Base-by-base conservation (phyloP, 371 early-diverging fungal species). In the Nematocida sp. region DNA sequence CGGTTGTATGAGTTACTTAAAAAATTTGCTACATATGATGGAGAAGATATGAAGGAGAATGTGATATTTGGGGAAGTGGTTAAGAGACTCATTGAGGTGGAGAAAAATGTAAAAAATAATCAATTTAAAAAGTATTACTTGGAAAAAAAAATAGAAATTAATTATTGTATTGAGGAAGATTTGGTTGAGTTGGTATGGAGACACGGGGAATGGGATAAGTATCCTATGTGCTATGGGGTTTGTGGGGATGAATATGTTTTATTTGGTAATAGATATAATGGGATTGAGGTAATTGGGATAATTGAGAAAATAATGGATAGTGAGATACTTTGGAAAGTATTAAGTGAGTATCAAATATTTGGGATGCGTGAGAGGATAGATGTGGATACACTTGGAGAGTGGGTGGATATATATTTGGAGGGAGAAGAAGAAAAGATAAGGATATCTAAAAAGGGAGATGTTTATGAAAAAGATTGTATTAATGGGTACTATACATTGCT, bases 401-500 rank as follows among this genome's bases (percentile, higher is more conserved):
- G 13, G 23, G 13, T 45, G 45, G 45, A n/a, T 45, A n/a, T 45
- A 13, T 45, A n/a, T 45, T 45, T 45, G 11, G 45, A n/a, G 45
- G 45, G 45, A 13, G n/a, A 45, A n/a, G n/a, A 45, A 45, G 13
- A 45, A 45, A 45, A 45, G 45, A 45, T 45, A 45, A 13, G 45
- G 45, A 45, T 45, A 11, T 13, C 45, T 45, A 11, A 11, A 11
- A n/a, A 11, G 13, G n/a, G 45, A 45, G 45, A 45, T 13, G 45
- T 45, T 13, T 11, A 45, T 11, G 45, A 13, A 13, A n/a, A n/a
- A 11, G n/a, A 45, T 13, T 13, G 45, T n/a, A n/a, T n/a, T 45
- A n/a, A 45, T 45, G n/a, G n/a, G 45, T 45, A 45, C 45, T n/a
- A n/a, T 13, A 45, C 45, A n/a, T n/a, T 45, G 45, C 45, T 45